phyloP scores from a whole-genome alignment of 2,329 filamentous ascomycete genomes.

The Pleurostoma richardsiae region DNA sequence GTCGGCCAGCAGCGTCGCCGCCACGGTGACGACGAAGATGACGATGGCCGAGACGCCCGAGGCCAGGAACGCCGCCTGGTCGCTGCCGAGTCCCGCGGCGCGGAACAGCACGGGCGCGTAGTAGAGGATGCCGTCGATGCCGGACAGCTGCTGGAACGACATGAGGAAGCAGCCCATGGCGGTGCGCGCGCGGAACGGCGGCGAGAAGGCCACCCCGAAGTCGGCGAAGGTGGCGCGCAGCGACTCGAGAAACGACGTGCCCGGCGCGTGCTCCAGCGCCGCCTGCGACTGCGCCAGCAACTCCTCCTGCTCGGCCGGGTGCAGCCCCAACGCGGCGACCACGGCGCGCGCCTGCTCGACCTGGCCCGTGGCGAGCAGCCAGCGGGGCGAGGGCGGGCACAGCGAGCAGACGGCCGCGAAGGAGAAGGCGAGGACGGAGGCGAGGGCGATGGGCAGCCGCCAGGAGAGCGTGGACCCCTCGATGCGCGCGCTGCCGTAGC shows the following conservation, averaged over 20 bases:
- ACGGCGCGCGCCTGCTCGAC: conserved; percentile 35
- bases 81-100: conserved; percentile 50
- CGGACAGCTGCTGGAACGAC: conserved; percentile 53
- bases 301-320: conserved; percentile 36
- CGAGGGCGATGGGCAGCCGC: conserved; percentile 45
- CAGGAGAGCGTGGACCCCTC: conserved; percentile 41
- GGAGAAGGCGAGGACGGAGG: conserved; percentile 25
- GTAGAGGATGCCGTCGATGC: conserved; percentile 58
- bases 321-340: conserved; percentile 34
- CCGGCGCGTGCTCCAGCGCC: conserved; percentile 16
- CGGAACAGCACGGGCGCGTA: conserved; percentile 57
- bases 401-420: conserved; percentile 22
- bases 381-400: conserved; percentile 49
- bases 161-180: conserved; percentile 52
- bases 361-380: conserved; percentile 41
- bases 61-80: conserved; percentile 49
- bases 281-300: conserved; percentile 16
- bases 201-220: conserved; percentile 19
- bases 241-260: conserved; percentile 14
- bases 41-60: conserved; percentile 54
- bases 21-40: conserved; percentile 49
- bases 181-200: conserved; percentile 36
- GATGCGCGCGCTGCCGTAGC: conserved; percentile 48
- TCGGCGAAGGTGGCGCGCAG: conserved; percentile 2
- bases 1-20: conserved; percentile 49